Evolutionary conservation across 1,139 yeast genomes (phyloP).

Genomic region (Fermentozyma sake): DNA sequence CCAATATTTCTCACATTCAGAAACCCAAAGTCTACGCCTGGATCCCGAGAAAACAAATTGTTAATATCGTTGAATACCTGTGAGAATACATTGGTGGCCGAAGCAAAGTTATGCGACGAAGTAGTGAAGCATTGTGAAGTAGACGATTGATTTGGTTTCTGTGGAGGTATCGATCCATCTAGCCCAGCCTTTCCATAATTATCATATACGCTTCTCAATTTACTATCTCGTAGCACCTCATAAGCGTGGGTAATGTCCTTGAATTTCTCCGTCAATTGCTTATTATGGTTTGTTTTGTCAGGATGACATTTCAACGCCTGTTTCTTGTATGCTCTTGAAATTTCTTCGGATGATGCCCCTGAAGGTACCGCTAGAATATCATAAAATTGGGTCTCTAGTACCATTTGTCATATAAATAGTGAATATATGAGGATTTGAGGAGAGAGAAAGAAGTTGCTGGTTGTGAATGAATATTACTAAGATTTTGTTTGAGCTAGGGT

Average conservation of each 20-base stretch:
- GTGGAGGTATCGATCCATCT: constrained; percentile 20
- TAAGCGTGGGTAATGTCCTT: constrained; percentile 42
- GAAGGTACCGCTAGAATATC: constrained; percentile 34
- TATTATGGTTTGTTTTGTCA: constrained; percentile 45
- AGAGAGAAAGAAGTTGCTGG: not conserved
- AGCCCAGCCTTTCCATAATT: constrained; percentile 37
- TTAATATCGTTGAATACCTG: constrained; percentile 38
- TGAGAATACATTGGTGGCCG: constrained; percentile 30
- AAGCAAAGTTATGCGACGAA: too few species aligned
- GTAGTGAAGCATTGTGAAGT: too few species aligned
- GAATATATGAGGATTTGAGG: constrained; percentile 2
- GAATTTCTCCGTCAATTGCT: constrained; percentile 39
- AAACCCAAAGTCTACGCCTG: constrained; percentile 3
- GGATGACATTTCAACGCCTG: constrained; percentile 44
- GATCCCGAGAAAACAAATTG: constrained; percentile 19
- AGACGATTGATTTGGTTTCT: constrained; percentile 1
- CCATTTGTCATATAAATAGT: constrained; percentile 14
- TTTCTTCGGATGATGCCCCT: constrained; percentile 35
- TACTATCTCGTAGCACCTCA: constrained; percentile 34
- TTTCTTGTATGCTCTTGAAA: constrained; percentile 35
- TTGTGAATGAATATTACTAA: too few species aligned
- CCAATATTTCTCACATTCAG: too few species aligned
- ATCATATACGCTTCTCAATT: constrained; percentile 31
- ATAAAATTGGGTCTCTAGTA: constrained; percentile 30
- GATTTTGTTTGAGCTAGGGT: too few species aligned